A percentile compares a stretch with the other conserved stretches of the same genome.
Conservation (phyloP, 176 grass and related monocot genomes). For the Puya raimondii region DNA sequence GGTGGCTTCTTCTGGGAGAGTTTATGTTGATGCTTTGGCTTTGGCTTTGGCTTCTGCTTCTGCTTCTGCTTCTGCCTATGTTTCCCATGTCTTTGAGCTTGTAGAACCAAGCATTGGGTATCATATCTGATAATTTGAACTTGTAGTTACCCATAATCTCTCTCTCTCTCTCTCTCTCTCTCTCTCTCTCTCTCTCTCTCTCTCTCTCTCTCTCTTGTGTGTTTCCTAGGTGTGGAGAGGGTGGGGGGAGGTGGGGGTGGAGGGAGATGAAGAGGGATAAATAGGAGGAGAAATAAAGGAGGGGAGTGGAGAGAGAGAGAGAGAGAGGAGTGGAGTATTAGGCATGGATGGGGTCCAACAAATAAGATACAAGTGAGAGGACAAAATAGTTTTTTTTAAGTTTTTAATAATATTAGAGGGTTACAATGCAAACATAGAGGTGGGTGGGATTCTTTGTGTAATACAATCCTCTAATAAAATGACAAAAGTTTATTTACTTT, state of each 20-base stretch:
- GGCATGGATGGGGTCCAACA: neutral
- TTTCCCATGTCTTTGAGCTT: slow-evolving; percentile 35
- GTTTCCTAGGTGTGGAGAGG: neutral
- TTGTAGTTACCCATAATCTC: slow-evolving; percentile 29
- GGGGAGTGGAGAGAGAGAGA: slow-evolving; percentile 12
- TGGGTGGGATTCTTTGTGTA: no score
- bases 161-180: slow-evolving; percentile 11
- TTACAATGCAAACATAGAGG: no score
- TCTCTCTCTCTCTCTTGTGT: neutral
- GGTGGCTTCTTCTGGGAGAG: neutral
- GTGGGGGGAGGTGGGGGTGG: neutral
- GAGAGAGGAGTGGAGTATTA: neutral
- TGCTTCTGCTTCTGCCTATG: slow-evolving; percentile 2
- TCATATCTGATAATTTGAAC: slow-evolving; percentile 33
- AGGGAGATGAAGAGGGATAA: neutral
- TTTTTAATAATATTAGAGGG: no score
- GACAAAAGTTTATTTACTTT: no score
- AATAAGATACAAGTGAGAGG: neutral
- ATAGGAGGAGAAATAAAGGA: slow-evolving; percentile 16
- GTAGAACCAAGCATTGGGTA: slow-evolving; percentile 41
- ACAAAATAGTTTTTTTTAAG: no score
- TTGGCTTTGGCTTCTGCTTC: neutral
- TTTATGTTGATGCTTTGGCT: no score
- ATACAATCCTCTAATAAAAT: no score
- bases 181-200: neutral